These are phyloP conservation scores for Metschnikowia chrysomelidarum DNA, from an alignment of 805 yeast genomes.

Conservation along the genomic window DNA sequence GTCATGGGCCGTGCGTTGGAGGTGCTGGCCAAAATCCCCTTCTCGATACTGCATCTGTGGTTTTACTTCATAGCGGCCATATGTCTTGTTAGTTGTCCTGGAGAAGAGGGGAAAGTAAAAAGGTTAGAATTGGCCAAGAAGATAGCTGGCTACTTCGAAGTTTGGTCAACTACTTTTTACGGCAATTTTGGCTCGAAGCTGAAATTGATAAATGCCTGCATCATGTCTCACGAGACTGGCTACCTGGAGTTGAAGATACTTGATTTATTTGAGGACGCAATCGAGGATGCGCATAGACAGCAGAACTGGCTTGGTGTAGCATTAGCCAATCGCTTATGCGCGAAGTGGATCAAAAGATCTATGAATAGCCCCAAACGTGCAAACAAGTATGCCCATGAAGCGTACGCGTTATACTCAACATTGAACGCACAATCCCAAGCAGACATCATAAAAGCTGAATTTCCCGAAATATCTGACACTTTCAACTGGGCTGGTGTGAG, in stretches of 20 bases:
- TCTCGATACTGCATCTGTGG: constrained; percentile 21
- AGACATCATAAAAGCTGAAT: constrained; percentile 24
- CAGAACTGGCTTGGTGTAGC: constrained; percentile 38
- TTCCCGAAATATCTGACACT: constrained; percentile 23
- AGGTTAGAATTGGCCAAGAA: constrained; percentile 21
- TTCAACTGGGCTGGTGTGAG: constrained; percentile 32
- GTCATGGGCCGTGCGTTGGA: constrained; percentile 16
- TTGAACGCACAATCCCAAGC: constrained; percentile 26
- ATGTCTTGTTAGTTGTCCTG: constrained; percentile 16
- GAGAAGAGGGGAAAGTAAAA: too few relatives aligned
- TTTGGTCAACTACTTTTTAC: constrained; percentile 36
- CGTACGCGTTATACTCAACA: constrained; percentile 30
- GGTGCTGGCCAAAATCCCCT: constrained; percentile 21
- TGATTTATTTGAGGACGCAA: constrained; percentile 44
- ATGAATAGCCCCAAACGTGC: constrained; percentile 30
- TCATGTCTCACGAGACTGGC: constrained; percentile 15
- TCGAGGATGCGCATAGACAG: constrained; percentile 30
- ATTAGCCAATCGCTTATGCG: constrained; percentile 40
- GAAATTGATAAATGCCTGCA: constrained; percentile 30
- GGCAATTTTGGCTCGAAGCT: constrained; percentile 36
- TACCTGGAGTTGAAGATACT: constrained; percentile 36
- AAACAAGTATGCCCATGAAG: constrained; percentile 30
- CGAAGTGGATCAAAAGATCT: constrained; percentile 30
- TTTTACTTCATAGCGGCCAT: constrained; percentile 20
- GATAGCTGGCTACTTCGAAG: constrained; percentile 25